Evolutionary conservation across 202 grass and related monocot genomes (phyloP).

Genomic region (Sporobolus alterniflorus): DNA sequence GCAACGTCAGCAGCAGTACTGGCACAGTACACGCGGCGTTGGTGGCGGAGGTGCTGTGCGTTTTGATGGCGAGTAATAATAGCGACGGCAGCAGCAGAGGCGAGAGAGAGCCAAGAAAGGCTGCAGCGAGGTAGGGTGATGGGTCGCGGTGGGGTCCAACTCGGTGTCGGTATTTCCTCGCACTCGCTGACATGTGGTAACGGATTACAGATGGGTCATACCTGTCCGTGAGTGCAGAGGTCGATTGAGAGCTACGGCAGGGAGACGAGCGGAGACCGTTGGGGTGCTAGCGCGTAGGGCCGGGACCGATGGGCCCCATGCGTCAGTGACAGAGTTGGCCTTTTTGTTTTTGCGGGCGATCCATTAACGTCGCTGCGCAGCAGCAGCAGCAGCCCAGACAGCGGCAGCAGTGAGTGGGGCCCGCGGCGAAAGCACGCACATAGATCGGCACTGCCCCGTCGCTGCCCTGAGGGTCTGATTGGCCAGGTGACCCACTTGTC

Average conservation of each 20-base stretch:
- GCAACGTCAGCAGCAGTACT: background rate
- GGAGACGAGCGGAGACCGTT: background rate
- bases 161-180: too few species aligned
- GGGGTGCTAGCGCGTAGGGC: background rate
- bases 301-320: background rate
- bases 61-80: constrained; percentile 56
- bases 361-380: constrained; percentile 56
- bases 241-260: background rate
- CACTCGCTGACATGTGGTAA: background rate
- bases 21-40: constrained; percentile 6
- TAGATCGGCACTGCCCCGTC: accelerated
- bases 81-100: constrained; percentile 27
- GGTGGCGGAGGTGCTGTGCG: background rate
- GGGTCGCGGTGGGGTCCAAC: background rate
- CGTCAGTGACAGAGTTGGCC: background rate
- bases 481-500: background rate
- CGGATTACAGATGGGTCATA: accelerated
- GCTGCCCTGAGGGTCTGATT: background rate
- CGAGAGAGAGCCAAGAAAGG: constrained; percentile 17
- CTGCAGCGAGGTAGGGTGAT: constrained; percentile 19
- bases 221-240: background rate
- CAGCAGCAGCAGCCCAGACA: constrained; percentile 16
- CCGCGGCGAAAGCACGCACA: background rate
- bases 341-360: constrained; percentile 40
- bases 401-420: background rate